These are phyloP conservation scores for Leucoagaricus sp. DNA, from an alignment of 1,284 basidiomycete species.

Conservation along the genomic window DNA sequence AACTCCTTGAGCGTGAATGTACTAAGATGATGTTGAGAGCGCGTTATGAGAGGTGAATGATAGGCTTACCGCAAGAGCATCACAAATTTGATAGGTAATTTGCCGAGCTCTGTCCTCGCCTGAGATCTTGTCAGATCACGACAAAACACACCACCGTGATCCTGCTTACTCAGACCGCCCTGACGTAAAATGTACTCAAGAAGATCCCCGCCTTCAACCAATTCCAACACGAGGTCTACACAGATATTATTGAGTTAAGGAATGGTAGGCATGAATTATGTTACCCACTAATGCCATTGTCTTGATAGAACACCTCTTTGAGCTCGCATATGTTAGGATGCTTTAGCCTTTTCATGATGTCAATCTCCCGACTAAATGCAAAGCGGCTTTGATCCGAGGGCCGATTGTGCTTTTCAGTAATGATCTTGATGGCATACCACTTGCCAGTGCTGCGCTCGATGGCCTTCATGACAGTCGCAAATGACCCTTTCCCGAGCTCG, in stretches of 20 bases:
- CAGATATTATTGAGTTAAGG: background rate
- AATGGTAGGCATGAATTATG: background rate
- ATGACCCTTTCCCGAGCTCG: slow-evolving; percentile 80
- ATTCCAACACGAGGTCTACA: slow-evolving; percentile 76
- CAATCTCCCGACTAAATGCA: slow-evolving; percentile 66
- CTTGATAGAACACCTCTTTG: slow-evolving; percentile 73
- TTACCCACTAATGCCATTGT: slow-evolving; percentile 71
- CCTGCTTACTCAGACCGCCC: slow-evolving; percentile 60
- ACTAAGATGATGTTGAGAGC: slow-evolving; percentile 40
- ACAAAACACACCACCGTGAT: background rate
- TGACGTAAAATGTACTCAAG: slow-evolving; percentile 72
- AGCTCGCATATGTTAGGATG: slow-evolving; percentile 85
- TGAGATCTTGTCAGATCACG: slow-evolving; percentile 27
- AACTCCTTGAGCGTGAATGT: slow-evolving; percentile 74
- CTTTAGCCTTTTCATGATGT: slow-evolving; percentile 71
- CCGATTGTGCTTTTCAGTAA: slow-evolving; percentile 48
- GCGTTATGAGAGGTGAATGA: slow-evolving; percentile 3
- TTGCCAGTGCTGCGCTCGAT: slow-evolving; percentile 58
- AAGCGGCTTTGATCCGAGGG: slow-evolving; percentile 22
- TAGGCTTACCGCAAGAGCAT: slow-evolving; percentile 63
- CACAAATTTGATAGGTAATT: slow-evolving; percentile 75
- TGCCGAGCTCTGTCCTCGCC: slow-evolving; percentile 59
- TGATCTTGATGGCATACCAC: slow-evolving; percentile 79
- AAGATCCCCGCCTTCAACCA: slow-evolving; percentile 87
- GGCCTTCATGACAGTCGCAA: slow-evolving; percentile 78